Evolutionary conservation across 2,329 filamentous ascomycete genomes (phyloP).

Genomic region (Leptographium flavum): DNA sequence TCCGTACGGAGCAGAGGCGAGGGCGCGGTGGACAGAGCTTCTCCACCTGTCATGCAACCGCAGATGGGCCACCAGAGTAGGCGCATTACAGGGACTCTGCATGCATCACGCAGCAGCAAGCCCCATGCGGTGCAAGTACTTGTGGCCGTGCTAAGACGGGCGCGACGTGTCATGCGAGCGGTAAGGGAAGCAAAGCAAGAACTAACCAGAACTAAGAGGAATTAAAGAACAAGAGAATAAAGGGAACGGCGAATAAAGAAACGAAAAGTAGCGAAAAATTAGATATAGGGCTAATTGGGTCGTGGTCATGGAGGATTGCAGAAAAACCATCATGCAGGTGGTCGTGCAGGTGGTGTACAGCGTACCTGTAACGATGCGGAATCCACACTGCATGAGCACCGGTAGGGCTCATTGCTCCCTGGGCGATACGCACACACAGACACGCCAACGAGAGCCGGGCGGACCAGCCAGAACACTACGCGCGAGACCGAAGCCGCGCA

Average conservation of each 20-base stretch:
- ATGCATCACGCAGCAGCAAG: neutral
- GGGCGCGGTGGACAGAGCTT: constrained; percentile 14
- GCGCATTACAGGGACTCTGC: constrained; percentile 6
- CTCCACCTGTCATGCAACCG: constrained; percentile 22
- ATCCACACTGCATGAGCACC: neutral
- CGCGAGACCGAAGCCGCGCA: constrained; percentile 15
- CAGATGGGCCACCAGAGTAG: constrained; percentile 19
- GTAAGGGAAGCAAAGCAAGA: neutral
- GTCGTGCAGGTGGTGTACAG: neutral
- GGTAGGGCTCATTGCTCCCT: neutral
- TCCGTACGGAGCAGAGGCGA: constrained; percentile 9
- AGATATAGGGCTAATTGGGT: too few relatives aligned
- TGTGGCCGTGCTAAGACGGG: too few relatives aligned
- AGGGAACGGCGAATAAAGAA: neutral
- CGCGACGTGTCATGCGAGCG: neutral
- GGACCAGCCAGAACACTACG: constrained; percentile 8
- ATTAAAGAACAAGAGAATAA: neutral
- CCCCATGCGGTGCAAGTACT: too few relatives aligned
- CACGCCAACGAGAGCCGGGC: neutral
- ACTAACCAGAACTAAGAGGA: too few relatives aligned
- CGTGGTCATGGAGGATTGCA: too few relatives aligned
- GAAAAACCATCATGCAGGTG: neutral
- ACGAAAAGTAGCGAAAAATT: too few relatives aligned
- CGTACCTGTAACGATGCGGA: neutral
- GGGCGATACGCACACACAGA: neutral